Evolutionary conservation across 2,329 filamentous ascomycete species (phyloP), one percentile per base, ranked within the genome.

Genomic region (Diplodia mutila): DNA sequence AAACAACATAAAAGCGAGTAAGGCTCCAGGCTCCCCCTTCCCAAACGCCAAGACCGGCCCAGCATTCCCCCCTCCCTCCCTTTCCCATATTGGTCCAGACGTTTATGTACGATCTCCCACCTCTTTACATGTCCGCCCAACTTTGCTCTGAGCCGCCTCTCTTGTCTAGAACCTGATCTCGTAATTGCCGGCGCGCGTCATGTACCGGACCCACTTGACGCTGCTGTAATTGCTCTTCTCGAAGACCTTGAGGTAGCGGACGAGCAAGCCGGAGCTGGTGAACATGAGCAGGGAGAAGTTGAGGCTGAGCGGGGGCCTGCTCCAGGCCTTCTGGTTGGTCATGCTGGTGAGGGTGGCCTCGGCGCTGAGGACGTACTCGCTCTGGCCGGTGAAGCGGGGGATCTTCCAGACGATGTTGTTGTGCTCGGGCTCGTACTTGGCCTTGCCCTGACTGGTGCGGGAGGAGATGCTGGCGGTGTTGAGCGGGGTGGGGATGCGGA

Each of bases 351-450:
- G 83, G 66, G 91, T 91, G 51, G 95, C 95, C 80, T 99, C 96
- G 11, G 95, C 95, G 73, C 91, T 96, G 68, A 99, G 85, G 14
- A 99, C 94, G 71, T 91, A 99, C 80, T 99, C 95, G 81, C 91
- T 94, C 81, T 97, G 93, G n/a, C 95, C 95, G 0, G 94, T 95
- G 81, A 99, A 99, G n/a, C 95, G 88, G 14, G 94, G 91, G 72
- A 99, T 98, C 85, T 97, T 98, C 95, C 95, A 99, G 14, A 98
- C 91, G 71, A 99, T 98, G 76, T 94, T 93, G 84, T 99, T 99
- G 77, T 97, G 94, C 71, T 94, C 92, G 0, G 95, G 96, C 81
- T 99, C 96, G 80, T 99, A 99, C 81, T 97, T 98, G 68, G 95
- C 95, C 78, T 97, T 97, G 69, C 95, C 96, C 80, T 98, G 94